A percentile compares a stretch with the other conserved stretches of the same genome.
These are phyloP conservation scores for Ballota nigra DNA, from an alignment of 257 asterid species.

Conservation along the genomic window DNA sequence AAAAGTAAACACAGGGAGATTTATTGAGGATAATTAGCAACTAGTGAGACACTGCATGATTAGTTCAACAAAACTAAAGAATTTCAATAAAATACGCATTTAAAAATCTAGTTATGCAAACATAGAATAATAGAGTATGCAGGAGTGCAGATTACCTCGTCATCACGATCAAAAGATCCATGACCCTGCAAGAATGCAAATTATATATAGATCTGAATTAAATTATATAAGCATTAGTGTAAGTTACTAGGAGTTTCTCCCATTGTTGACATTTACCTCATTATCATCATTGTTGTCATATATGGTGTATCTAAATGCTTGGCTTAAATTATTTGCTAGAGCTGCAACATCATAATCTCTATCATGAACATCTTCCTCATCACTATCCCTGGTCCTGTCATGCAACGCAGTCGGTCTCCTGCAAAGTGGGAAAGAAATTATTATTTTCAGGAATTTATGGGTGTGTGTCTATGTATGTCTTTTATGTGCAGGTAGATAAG, in stretches of 20 bases:
- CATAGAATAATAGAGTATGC: slow-evolving; percentile 2
- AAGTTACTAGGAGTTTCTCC: neutral
- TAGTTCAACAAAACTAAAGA: slow-evolving; percentile 12
- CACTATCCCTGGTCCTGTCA: slow-evolving; percentile 89
- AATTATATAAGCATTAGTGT: neutral
- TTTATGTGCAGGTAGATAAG: neutral
- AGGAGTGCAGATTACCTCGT: slow-evolving; percentile 59
- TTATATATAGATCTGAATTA: slow-evolving; percentile 12
- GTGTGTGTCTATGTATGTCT: neutral
- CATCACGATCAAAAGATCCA: slow-evolving; percentile 80
- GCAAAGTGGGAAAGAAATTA: slow-evolving; percentile 31
- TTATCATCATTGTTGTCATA: slow-evolving; percentile 81
- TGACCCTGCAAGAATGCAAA: slow-evolving; percentile 57
- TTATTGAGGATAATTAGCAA: slow-evolving; percentile 13
- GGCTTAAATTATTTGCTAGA: slow-evolving; percentile 86
- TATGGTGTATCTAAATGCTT: slow-evolving; percentile 80
- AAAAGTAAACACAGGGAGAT: slow-evolving; percentile 7
- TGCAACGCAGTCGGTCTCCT: slow-evolving; percentile 93
- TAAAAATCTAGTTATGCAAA: neutral
- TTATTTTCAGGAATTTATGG: neutral
- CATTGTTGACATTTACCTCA: slow-evolving; percentile 45
- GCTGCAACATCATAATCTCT: slow-evolving; percentile 93
- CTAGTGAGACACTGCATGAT: neutral
- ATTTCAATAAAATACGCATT: neutral
- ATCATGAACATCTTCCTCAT: slow-evolving; percentile 86